phyloP scores from a whole-genome alignment of 2,329 filamentous ascomycete species.

The Phoma sp. region DNA sequence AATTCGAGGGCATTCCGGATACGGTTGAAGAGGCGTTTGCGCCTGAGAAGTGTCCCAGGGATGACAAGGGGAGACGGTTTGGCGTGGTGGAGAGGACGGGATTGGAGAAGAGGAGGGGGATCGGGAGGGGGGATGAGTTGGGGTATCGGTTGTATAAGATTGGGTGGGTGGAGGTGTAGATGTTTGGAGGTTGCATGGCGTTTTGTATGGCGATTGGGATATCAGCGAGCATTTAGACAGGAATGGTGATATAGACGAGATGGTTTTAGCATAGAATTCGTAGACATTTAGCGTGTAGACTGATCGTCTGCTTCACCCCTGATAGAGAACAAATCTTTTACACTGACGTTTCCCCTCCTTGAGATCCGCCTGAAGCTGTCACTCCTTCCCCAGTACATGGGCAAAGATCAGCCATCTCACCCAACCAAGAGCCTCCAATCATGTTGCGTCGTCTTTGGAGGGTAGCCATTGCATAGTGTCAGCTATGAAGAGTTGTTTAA shows the following conservation, averaged over 20 bases:
- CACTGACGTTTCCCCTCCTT: no score
- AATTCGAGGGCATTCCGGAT: constrained; percentile 46
- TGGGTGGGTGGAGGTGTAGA: constrained; percentile 29
- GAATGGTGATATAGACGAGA: not conserved
- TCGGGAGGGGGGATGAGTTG: constrained; percentile 44
- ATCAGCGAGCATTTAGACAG: not conserved
- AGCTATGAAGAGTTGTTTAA: no score
- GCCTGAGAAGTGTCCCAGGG: constrained; percentile 21
- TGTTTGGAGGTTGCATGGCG: not conserved
- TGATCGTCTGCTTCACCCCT: no score
- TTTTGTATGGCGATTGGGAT: not conserved
- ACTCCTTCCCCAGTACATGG: no score
- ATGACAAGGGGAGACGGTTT: constrained; percentile 23
- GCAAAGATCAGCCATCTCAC: no score
- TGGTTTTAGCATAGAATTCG: not conserved
- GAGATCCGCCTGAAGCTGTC: no score
- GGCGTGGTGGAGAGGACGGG: constrained; percentile 31
- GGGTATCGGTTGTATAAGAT: constrained; percentile 44
- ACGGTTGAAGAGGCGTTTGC: constrained; percentile 43
- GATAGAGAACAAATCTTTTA: no score
- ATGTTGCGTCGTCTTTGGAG: no score
- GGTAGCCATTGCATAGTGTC: no score
- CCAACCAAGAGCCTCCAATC: no score
- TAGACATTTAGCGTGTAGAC: no score
- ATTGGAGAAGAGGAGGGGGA: constrained; percentile 38